phyloP scores from a whole-genome alignment of 495 filamentous ascomycete genomes.

The Emericellopsis terricola region DNA sequence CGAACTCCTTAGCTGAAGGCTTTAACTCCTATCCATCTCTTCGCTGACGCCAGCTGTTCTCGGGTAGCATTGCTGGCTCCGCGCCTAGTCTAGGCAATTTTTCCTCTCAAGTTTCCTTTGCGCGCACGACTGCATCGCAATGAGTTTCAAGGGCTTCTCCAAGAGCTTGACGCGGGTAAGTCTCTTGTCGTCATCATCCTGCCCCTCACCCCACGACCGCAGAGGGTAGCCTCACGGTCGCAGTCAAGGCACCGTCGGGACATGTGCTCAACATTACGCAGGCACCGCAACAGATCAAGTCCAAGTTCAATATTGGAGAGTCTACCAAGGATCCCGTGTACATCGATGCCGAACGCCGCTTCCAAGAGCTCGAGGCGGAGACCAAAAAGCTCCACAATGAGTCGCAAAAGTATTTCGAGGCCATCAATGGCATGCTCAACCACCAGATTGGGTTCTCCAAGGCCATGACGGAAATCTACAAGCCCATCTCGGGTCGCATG shows the following conservation, averaged over 20 bases:
- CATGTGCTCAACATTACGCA: no score
- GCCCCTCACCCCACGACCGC: slow-evolving; percentile 1
- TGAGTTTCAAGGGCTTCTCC: slow-evolving; percentile 95
- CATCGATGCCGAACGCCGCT: slow-evolving; percentile 82
- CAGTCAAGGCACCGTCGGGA: no score
- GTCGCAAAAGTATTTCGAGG: slow-evolving; percentile 86
- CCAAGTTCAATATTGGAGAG: slow-evolving; percentile 87
- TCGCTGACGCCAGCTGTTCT: no score
- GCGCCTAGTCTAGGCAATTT: background rate
- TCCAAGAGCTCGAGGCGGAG: slow-evolving; percentile 84
- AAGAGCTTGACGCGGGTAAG: slow-evolving; percentile 71
- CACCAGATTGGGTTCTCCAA: slow-evolving; percentile 98
- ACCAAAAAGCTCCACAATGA: slow-evolving; percentile 94
- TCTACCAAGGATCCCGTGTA: slow-evolving; percentile 89
- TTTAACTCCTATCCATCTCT: no score
- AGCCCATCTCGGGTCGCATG: slow-evolving; percentile 87
- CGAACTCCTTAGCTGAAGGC: no score
- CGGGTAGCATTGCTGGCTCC: no score
- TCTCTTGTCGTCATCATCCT: slow-evolving; percentile 1
- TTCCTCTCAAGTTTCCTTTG: background rate
- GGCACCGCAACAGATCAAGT: slow-evolving; percentile 84
- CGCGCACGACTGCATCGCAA: no score
- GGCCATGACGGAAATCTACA: slow-evolving; percentile 90
- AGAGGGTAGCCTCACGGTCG: slow-evolving; percentile 3
- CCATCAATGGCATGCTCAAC: slow-evolving; percentile 94